A percentile compares a stretch with the other conserved stretches of the same genome.
Evolutionary conservation across 2,329 filamentous ascomycete species (phyloP).

Genomic region (Cordyceps cicadae): DNA sequence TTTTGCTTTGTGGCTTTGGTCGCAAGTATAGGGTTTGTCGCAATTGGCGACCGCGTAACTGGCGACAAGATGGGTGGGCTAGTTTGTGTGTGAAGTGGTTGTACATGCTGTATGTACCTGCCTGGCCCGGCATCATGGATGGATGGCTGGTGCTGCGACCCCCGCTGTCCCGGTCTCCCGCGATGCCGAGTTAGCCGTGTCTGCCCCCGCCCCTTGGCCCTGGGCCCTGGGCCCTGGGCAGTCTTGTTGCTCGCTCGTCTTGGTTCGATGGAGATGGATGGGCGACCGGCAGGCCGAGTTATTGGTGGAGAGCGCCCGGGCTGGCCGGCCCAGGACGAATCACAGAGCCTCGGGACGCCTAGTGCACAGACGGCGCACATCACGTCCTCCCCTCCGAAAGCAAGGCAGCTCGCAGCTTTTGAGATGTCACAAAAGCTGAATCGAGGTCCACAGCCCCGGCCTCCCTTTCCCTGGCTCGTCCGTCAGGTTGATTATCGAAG

Average conservation of each 20-base stretch:
- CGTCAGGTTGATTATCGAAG: neutral
- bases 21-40: no score
- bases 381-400: neutral
- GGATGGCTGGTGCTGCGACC: neutral
- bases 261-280: neutral
- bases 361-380: neutral
- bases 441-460: neutral
- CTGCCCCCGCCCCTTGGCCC: neutral
- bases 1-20: no score
- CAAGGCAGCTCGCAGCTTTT: neutral
- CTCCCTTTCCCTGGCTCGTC: no score
- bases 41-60: no score
- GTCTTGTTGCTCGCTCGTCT: no score
- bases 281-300: neutral
- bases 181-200: slow-evolving; percentile 8
- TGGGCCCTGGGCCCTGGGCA: no score
- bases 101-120: neutral
- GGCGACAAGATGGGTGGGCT: neutral
- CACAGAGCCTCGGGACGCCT: neutral
- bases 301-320: neutral
- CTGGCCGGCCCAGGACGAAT: slow-evolving; percentile 4
- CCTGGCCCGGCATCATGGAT: neutral
- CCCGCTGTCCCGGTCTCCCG: neutral
- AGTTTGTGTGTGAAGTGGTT: neutral
- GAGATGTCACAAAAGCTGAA: neutral